Evolutionary conservation across 768 basidiomycete genomes (phyloP).

Genomic region (Mycena pura): DNA sequence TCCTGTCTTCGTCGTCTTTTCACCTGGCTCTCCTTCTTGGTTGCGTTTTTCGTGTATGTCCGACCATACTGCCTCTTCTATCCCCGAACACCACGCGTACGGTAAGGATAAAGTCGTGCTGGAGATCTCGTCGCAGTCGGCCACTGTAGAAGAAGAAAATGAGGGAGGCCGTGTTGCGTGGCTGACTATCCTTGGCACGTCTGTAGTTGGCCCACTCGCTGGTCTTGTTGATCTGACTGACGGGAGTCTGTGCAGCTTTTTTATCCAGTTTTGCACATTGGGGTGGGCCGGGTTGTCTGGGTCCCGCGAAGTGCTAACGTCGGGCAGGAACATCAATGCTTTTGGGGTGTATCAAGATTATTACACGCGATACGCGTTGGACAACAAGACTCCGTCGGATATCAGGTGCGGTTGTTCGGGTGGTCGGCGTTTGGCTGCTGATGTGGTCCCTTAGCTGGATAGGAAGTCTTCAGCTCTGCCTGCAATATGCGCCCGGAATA

Average conservation of each 20-base stretch:
- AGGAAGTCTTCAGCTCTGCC: conserved; percentile 17
- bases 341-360: conserved; percentile 22
- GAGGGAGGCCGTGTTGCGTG: conserved; percentile 4
- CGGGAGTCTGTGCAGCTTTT: not conserved
- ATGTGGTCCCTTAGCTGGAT: conserved; percentile 9
- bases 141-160: not conserved
- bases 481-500: conserved; percentile 22
- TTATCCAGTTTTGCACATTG: conserved; percentile 22
- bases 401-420: not conserved
- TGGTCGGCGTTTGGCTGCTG: not conserved
- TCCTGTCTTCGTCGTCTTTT: not conserved
- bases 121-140: conserved; percentile 1
- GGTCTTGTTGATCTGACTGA: not conserved
- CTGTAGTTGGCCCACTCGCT: not conserved
- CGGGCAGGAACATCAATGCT: conserved; percentile 10
- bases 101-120: conserved; percentile 15
- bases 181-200: conserved; percentile 22
- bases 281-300: not conserved
- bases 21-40: not conserved
- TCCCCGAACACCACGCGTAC: not conserved
- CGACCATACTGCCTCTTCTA: conserved; percentile 10
- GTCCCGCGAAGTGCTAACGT: not conserved
- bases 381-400: conserved; percentile 16
- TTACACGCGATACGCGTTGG: conserved; percentile 15
- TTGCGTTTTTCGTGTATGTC: no score